These are phyloP conservation scores for Blastobotrys persicus DNA, from an alignment of 1,139 yeast genomes.

Conservation along the genomic window DNA sequence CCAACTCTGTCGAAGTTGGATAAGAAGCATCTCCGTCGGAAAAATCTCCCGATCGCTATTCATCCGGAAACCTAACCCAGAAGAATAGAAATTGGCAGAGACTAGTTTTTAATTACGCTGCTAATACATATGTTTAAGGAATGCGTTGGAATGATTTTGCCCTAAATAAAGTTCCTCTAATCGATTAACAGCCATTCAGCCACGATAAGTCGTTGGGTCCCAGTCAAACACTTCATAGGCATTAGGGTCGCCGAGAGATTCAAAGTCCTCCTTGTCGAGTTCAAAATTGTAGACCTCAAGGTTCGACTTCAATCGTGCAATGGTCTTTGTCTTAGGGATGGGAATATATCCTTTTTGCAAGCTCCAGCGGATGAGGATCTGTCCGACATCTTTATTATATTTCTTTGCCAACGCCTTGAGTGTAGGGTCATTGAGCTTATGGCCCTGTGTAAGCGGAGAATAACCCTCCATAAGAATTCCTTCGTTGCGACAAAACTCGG, in stretches of 20 bases:
- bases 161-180: background rate
- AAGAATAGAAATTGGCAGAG: too few species aligned
- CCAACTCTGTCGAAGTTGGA: background rate
- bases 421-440: conserved; percentile 50
- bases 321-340: conserved; percentile 61
- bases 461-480: conserved; percentile 61
- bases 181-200: conserved; percentile 7
- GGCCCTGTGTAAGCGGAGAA: conserved; percentile 67
- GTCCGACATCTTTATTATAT: conserved; percentile 41
- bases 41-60: background rate
- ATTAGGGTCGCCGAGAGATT: conserved; percentile 20
- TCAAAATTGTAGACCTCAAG: conserved; percentile 49
- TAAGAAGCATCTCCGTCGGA: background rate
- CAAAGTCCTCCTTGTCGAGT: conserved; percentile 18
- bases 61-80: background rate
- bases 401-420: conserved; percentile 42
- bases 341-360: conserved; percentile 48
- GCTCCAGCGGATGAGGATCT: conserved; percentile 45
- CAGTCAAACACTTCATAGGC: conserved; percentile 24
- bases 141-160: too few species aligned
- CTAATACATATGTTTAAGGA: too few species aligned
- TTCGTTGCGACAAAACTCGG: conserved; percentile 49
- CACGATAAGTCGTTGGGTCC: conserved; percentile 25
- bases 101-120: too few species aligned
- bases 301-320: conserved; percentile 47